Conservation (phyloP, 2,329 filamentous ascomycete genomes). For the Endoconidiophora polonica region DNA sequence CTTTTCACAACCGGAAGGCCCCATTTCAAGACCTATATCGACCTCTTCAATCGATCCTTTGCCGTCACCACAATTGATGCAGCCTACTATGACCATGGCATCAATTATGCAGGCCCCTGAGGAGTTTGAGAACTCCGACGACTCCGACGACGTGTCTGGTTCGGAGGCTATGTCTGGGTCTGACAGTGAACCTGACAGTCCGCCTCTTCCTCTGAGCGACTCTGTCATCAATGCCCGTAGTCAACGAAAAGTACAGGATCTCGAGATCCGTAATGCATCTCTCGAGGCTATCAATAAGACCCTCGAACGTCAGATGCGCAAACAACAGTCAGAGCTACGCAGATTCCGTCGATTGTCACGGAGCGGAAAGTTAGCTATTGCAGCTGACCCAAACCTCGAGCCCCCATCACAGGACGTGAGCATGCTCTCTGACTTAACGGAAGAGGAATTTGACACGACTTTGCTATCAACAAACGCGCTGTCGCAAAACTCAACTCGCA, state of each 20-base stretch:
- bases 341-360: conserved; percentile 74
- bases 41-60: conserved; percentile 1
- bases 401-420: conserved; percentile 27
- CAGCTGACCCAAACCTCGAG: conserved; percentile 25
- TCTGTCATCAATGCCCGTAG: conserved; percentile 74
- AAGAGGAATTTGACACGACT: conserved; percentile 21
- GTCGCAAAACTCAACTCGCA: neutral
- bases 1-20: conserved; percentile 7
- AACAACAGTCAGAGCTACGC: conserved; percentile 76
- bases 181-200: conserved; percentile 9
- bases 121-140: conserved; percentile 23
- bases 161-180: conserved; percentile 8
- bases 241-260: conserved; percentile 85
- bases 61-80: conserved; percentile 8
- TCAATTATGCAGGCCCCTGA: conserved; percentile 40
- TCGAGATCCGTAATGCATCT: conserved; percentile 93
- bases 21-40: conserved; percentile 16
- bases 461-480: conserved; percentile 1
- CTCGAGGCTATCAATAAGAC: conserved; percentile 89
- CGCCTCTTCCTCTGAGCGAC: conserved; percentile 32
- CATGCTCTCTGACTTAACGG: conserved; percentile 33
- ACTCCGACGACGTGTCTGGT: neutral
- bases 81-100: conserved; percentile 31
- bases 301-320: conserved; percentile 76
- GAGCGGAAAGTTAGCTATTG: conserved; percentile 54